Evolutionary conservation across 1,139 yeast species (phyloP), one percentile per base, ranked within the genome.

Genomic region (Blastobotrys aristatus): DNA sequence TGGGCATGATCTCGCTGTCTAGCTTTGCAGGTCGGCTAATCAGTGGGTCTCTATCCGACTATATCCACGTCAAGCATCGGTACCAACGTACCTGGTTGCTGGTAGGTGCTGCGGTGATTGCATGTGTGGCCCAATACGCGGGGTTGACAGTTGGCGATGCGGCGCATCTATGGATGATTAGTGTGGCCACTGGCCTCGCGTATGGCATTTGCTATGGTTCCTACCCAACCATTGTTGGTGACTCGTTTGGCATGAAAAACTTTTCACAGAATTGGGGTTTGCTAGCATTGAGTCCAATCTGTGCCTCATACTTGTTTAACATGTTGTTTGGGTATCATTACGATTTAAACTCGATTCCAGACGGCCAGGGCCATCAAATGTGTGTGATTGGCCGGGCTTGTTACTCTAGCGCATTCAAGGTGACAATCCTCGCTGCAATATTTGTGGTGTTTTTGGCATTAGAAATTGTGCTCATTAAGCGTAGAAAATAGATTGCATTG

Each of bases 261-360:
- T 86, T 85, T 62, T 82, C 89, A 46, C 83, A 88, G 35, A 76
- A 86, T 36, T 88, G 96, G 95, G 94, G 95, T 0, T 60, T 82
- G 26, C 68, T 82, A 14, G 69, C 73, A 2, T 53, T 67, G 18
- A 59, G 73, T 8, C 73, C 74, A 2, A 63, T 70, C 10, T 64
- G 65, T 0, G 60, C 65, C 13, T 64, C 74, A 5, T 68, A 70
- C 50, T 44, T 60, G 29, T 63, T 70, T 49, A 68, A 71, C 47
- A 59, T 65, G 55, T 50, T 71, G 27, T 65, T 70, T 53, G 74
- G 73, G 16, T 53, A 57, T 13, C 54, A 65, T 27, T 70, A 65
- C 50, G 73, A 69, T 46, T 36, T 47, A 5, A 55, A 67, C 43
- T 53, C 68, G 2, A 47, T 46, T 6, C 46, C 48, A 5, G 61